Percentiles rank a stretch among this genome's conserved stretches.
phyloP scores from a whole-genome alignment of 306 rosid genomes.

The Senna siamea region DNA sequence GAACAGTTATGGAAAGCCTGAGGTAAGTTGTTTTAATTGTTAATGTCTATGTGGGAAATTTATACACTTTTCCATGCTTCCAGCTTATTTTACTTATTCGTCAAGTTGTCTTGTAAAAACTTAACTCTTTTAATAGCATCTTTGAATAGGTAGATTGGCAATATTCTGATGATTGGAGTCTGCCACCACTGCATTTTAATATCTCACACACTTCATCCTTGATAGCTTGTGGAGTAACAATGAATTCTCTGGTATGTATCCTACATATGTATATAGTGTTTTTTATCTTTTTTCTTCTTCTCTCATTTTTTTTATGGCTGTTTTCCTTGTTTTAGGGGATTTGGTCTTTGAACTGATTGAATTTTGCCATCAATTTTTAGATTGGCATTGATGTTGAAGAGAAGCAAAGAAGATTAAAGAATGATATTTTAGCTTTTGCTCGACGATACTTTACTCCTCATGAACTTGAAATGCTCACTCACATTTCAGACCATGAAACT shows the following conservation, averaged over 20 bases:
- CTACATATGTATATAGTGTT: background rate
- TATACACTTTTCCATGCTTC: slow-evolving; percentile 10
- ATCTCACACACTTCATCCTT: slow-evolving; percentile 83
- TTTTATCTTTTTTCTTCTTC: slow-evolving; percentile 10
- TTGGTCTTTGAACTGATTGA: slow-evolving; percentile 32
- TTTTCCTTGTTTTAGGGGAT: slow-evolving; percentile 27
- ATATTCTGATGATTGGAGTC: slow-evolving; percentile 54
- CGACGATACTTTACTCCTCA: slow-evolving; percentile 71
- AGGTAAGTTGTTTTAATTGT: slow-evolving; percentile 58
- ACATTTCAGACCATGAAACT: slow-evolving; percentile 74
- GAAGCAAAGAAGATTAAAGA: slow-evolving; percentile 73
- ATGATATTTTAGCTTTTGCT: slow-evolving; percentile 73
- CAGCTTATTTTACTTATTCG: slow-evolving; percentile 25
- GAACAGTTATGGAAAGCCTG: slow-evolving; percentile 83
- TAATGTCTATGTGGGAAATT: slow-evolving; percentile 17
- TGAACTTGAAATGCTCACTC: slow-evolving; percentile 68
- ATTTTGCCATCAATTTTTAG: slow-evolving; percentile 47
- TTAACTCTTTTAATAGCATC: slow-evolving; percentile 34
- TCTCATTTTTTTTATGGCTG: background rate
- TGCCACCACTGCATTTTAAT: slow-evolving; percentile 87
- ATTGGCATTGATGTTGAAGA: slow-evolving; percentile 94
- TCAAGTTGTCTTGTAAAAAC: slow-evolving; percentile 15
- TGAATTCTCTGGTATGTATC: slow-evolving; percentile 67
- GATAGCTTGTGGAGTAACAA: slow-evolving; percentile 90
- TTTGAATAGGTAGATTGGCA: slow-evolving; percentile 70